Evolutionary conservation across 495 filamentous ascomycete species (phyloP), one percentile per base, ranked within the genome.

Genomic region (Neurospora cerealis): DNA sequence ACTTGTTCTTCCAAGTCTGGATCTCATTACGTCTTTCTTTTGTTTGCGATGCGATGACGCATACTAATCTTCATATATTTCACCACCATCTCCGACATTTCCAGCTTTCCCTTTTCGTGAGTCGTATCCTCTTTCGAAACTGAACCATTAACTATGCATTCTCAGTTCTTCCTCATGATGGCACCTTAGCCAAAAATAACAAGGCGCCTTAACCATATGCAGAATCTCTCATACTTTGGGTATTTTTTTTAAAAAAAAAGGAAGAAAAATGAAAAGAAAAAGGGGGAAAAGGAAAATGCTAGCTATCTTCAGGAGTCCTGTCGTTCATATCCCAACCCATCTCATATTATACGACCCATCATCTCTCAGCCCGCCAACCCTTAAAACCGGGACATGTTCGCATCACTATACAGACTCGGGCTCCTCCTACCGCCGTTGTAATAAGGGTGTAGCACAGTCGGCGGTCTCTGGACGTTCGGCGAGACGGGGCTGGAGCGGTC

Each of bases 391-490:
- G 75, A 73, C 79, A 83, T 81, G 41, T 82, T 85, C n/a, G 85
- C 86, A 70, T 79, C 84, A 75, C 84, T 86, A 75, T 88, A 88
- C 34, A 77, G 78, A 71, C 77, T 82, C 28, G 54, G 54, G 54
- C 54, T 62, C 28, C 54, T 32, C 28, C 28, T 62, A 46, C 79
- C 77, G 17, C 75, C 75, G 21, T 78, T 81, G 69, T 79, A 81
- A 7, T 81, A 81, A 28, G 87, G 87, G 75, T 89, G 87, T 69
- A 87, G 72, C 8, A 85, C 85, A 69, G 86, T 86, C 11, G 84
- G 80, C 4, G 87, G 87, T 10, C 87, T 83, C 79, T 86, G 83
- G 32, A 88, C 70, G 6, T 80, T 80, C 13, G 86, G 86, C 17
- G 83, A 76, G 74, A 88, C 82, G 60, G 87, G 87, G 73, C 85